phyloP scores from a whole-genome alignment of 805 yeast species.

The Wickerhamomyces rabaulensis region DNA sequence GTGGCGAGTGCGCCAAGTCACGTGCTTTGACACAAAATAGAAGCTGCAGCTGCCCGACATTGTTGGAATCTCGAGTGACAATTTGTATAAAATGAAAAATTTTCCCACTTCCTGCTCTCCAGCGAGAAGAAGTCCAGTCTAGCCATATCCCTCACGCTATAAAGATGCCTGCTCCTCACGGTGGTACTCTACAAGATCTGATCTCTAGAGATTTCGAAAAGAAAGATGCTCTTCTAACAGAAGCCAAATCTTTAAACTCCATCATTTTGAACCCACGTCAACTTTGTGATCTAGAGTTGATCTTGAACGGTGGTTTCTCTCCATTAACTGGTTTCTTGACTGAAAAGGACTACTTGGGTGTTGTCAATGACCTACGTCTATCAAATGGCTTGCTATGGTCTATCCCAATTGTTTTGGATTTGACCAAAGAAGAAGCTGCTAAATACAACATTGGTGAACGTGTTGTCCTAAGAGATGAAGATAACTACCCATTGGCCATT shows the following conservation, averaged over 20 bases:
- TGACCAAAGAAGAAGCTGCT: slow-evolving; percentile 42
- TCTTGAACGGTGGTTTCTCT: slow-evolving; percentile 91
- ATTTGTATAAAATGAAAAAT: not conserved
- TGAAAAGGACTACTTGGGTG: slow-evolving; percentile 59
- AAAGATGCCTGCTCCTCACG: slow-evolving; percentile 79
- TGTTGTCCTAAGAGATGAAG: slow-evolving; percentile 74
- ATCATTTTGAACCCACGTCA: slow-evolving; percentile 75
- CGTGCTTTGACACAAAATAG: not conserved
- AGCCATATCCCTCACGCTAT: not conserved
- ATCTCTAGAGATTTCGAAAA: slow-evolving; percentile 72
- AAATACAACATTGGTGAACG: slow-evolving; percentile 50
- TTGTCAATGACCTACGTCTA: slow-evolving; percentile 64
- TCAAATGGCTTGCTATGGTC: slow-evolving; percentile 80
- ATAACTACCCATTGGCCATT: slow-evolving; percentile 73
- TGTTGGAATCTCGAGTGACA: not conserved
- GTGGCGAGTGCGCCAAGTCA: not conserved
- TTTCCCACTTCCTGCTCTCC: not conserved
- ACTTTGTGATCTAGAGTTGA: slow-evolving; percentile 87
- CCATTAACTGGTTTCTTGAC: slow-evolving; percentile 66
- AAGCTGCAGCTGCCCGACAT: not conserved
- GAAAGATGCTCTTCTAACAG: slow-evolving; percentile 49
- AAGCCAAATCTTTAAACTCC: slow-evolving; percentile 44
- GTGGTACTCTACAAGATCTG: slow-evolving; percentile 83
- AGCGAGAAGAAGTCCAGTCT: not conserved
- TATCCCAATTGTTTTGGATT: slow-evolving; percentile 88